Evolutionary conservation across 2,329 filamentous ascomycete genomes (phyloP).

Genomic region (Zarea fungicola): DNA sequence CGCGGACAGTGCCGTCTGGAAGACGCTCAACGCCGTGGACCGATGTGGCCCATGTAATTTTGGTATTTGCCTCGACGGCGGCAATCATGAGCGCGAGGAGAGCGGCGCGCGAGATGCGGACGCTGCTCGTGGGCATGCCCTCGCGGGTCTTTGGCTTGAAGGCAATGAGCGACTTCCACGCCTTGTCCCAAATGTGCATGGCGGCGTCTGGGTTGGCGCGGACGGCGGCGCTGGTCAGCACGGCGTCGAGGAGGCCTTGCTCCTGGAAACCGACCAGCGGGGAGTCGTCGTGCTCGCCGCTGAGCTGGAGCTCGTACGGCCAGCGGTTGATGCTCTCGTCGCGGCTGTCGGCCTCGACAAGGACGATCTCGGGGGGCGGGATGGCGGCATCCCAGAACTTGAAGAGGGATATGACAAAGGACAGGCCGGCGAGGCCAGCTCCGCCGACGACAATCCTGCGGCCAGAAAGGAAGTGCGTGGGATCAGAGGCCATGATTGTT

Average conservation of each 20-base stretch:
- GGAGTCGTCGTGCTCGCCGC: constrained; percentile 22
- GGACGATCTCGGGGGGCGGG: constrained; percentile 24
- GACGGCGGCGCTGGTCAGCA: constrained; percentile 22
- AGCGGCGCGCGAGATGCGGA: constrained; percentile 26
- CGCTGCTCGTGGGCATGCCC: constrained; percentile 21
- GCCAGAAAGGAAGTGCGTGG: constrained; percentile 21
- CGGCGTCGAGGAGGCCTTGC: constrained; percentile 28
- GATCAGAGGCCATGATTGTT: constrained; percentile 3
- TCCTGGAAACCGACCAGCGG: constrained; percentile 30
- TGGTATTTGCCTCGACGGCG: constrained; percentile 15
- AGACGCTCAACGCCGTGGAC: constrained; percentile 2
- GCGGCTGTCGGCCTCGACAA: constrained; percentile 32
- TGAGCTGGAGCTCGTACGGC: constrained; percentile 30
- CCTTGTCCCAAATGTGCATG: constrained; percentile 29
- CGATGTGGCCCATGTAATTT: constrained; percentile 5
- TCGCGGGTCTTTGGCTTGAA: constrained; percentile 19
- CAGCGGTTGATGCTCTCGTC: constrained; percentile 22
- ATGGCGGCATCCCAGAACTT: constrained; percentile 27
- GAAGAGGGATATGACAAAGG: constrained; percentile 32
- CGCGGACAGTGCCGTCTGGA: constrained; percentile 3
- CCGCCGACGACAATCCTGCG: constrained; percentile 35
- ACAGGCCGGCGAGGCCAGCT: constrained; percentile 34
- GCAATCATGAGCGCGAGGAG: constrained; percentile 25
- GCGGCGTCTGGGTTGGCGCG: constrained; percentile 17
- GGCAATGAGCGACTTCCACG: constrained; percentile 24